Percentiles rank a stretch among this genome's conserved stretches.
phyloP scores from a whole-genome alignment of 1,139 yeast genomes.

The Sugiyamaella xylanicola region DNA sequence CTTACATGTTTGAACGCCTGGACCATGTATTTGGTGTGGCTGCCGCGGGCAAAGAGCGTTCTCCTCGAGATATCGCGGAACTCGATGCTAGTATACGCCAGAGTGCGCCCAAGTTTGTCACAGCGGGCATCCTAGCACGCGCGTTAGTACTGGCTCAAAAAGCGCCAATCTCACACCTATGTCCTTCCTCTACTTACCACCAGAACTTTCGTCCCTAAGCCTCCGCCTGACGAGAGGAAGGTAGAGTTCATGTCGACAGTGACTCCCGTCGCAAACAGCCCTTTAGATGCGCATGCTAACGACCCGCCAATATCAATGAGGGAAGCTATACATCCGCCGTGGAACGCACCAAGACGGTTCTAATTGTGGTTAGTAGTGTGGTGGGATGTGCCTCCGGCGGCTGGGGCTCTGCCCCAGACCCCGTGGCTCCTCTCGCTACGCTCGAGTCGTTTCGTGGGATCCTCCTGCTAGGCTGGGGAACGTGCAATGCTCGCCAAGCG shows the following conservation, averaged over 20 bases:
- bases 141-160: no score
- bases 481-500: no score
- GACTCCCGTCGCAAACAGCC: conserved; percentile 49
- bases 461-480: no score
- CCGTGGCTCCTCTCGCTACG: background rate
- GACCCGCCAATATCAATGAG: conserved; percentile 51
- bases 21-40: conserved; percentile 48
- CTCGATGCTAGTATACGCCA: conserved; percentile 48
- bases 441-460: no score
- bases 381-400: background rate
- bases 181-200: conserved; percentile 22
- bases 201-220: conserved; percentile 36
- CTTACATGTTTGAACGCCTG: conserved; percentile 44
- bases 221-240: conserved; percentile 47
- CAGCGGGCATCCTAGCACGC: conserved; percentile 25
- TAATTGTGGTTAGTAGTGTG: conserved; percentile 18
- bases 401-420: background rate
- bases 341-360: conserved; percentile 47
- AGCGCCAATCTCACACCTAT: no score
- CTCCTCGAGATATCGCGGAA: conserved; percentile 36
- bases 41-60: conserved; percentile 46
- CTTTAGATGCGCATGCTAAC: conserved; percentile 47
- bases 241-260: conserved; percentile 48
- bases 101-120: conserved; percentile 45
- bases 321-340: conserved; percentile 48